Evolutionary conservation across 139 green algal genomes (phyloP).

Genomic region (Micractinium conductrix): DNA sequence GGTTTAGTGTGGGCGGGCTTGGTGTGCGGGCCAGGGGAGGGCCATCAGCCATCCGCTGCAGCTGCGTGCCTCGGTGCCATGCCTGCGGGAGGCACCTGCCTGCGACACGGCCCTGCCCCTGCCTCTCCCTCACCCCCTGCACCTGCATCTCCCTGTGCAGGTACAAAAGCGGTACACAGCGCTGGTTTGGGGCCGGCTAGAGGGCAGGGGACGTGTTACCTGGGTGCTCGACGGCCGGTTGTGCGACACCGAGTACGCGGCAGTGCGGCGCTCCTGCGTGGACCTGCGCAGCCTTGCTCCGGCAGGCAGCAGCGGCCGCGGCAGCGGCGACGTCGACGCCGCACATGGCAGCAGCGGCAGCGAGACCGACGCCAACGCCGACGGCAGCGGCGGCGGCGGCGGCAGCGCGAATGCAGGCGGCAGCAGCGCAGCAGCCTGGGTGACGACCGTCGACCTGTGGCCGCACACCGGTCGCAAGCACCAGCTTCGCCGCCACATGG

Average conservation of each 20-base stretch:
- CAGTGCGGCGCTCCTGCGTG: slow-evolving; percentile 6
- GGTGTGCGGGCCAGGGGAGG: no score
- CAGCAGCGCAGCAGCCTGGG: slow-evolving; percentile 23
- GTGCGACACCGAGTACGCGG: slow-evolving; percentile 41
- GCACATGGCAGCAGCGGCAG: neutral
- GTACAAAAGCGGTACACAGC: slow-evolving; percentile 67
- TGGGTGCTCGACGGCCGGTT: slow-evolving; percentile 35
- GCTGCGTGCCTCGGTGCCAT: no score
- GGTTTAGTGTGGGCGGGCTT: no score
- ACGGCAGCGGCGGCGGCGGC: neutral
- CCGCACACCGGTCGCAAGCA: slow-evolving; percentile 73
- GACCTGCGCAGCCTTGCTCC: neutral
- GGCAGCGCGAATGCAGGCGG: neutral
- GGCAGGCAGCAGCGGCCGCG: neutral
- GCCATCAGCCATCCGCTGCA: neutral
- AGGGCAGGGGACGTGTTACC: slow-evolving; percentile 49
- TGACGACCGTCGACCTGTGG: slow-evolving; percentile 66
- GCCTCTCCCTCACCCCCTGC: neutral
- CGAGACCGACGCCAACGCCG: neutral
- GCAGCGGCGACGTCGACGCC: neutral
- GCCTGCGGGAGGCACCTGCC: neutral
- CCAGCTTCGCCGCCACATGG: slow-evolving; percentile 84
- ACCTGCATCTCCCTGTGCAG: neutral
- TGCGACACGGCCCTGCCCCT: neutral
- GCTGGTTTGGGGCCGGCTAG: slow-evolving; percentile 56